Evolutionary conservation across 129 eudicot genomes (phyloP).

Genomic region (Apium graveolens): DNA sequence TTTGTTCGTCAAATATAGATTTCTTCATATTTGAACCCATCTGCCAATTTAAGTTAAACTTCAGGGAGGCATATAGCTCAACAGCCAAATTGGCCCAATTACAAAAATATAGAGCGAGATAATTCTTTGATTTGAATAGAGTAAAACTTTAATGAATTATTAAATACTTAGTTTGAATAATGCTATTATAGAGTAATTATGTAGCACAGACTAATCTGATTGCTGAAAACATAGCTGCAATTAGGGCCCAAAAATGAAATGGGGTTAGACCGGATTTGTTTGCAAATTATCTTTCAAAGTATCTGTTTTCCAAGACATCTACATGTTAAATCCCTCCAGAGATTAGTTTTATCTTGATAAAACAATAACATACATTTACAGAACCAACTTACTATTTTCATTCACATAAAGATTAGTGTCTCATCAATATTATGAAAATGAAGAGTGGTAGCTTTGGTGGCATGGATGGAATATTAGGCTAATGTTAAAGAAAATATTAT

Average conservation of each 20-base stretch:
- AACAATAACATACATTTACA: no score
- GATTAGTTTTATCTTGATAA: no score
- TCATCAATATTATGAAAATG: not conserved
- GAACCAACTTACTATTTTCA: not conserved
- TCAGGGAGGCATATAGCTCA: not conserved
- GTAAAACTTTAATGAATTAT: not conserved
- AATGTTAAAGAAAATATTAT: not conserved
- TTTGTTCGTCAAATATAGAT: conserved; percentile 52
- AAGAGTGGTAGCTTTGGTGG: no score
- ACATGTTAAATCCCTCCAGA: no score
- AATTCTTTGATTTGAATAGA: not conserved
- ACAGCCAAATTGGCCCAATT: not conserved
- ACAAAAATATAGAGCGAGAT: not conserved
- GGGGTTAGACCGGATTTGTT: not conserved
- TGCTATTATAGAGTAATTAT: not conserved
- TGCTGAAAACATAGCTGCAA: not conserved
- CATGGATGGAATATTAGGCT: no score
- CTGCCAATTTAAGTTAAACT: conserved; percentile 16
- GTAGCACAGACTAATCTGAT: not conserved
- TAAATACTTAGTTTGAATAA: not conserved
- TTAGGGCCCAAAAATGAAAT: not conserved
- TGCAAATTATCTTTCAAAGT: no score
- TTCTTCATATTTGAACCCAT: conserved; percentile 64
- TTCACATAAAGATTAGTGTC: not conserved
- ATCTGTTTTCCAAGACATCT: no score